A percentile compares a stretch with the other conserved stretches of the same genome.
These are phyloP conservation scores for Aureobasidium mangrovei DNA, from an alignment of 2,329 filamentous ascomycete genomes.

Conservation along the genomic window DNA sequence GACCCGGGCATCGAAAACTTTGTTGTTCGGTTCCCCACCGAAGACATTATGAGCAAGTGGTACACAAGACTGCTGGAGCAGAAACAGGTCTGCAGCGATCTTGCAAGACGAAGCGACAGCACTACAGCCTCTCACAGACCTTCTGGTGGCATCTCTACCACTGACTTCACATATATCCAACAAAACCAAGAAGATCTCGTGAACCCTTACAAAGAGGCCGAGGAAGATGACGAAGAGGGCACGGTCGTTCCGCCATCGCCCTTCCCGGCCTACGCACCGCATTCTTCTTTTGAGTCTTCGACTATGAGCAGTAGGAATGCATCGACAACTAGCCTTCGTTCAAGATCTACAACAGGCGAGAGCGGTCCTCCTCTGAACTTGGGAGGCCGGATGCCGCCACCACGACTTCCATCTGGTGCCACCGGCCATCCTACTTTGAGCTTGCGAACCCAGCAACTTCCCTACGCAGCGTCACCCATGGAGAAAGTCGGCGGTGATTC, in stretches of 20 bases:
- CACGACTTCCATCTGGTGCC: slow-evolving; percentile 61
- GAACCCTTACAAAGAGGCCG: slow-evolving; percentile 67
- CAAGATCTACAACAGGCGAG: slow-evolving; percentile 67
- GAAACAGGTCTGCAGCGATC: slow-evolving; percentile 13
- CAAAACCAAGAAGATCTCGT: slow-evolving; percentile 57
- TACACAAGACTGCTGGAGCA: slow-evolving; percentile 16
- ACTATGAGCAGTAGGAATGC: slow-evolving; percentile 51
- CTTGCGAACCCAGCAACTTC: slow-evolving; percentile 55
- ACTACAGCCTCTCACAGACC: slow-evolving; percentile 20
- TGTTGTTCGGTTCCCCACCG: slow-evolving; percentile 83
- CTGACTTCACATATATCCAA: slow-evolving; percentile 74
- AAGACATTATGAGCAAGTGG: slow-evolving; percentile 93
- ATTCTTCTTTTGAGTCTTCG: slow-evolving; percentile 38
- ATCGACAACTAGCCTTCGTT: slow-evolving; percentile 65
- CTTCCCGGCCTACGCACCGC: slow-evolving; percentile 24
- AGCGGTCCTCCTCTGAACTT: slow-evolving; percentile 44
- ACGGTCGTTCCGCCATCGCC: slow-evolving; percentile 23
- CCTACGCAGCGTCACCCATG: slow-evolving; percentile 42
- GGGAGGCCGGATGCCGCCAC: slow-evolving; percentile 41
- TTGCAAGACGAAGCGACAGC: slow-evolving; percentile 6
- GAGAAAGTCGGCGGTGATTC: slow-evolving; percentile 58
- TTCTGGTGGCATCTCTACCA: slow-evolving; percentile 47
- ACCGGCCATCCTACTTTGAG: slow-evolving; percentile 46
- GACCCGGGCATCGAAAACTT: slow-evolving; percentile 95
- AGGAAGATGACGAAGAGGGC: slow-evolving; percentile 38